A percentile compares a stretch with the other conserved stretches of the same genome.
phyloP scores from a whole-genome alignment of 2,329 filamentous ascomycete genomes.

The Aspergillus felis region DNA sequence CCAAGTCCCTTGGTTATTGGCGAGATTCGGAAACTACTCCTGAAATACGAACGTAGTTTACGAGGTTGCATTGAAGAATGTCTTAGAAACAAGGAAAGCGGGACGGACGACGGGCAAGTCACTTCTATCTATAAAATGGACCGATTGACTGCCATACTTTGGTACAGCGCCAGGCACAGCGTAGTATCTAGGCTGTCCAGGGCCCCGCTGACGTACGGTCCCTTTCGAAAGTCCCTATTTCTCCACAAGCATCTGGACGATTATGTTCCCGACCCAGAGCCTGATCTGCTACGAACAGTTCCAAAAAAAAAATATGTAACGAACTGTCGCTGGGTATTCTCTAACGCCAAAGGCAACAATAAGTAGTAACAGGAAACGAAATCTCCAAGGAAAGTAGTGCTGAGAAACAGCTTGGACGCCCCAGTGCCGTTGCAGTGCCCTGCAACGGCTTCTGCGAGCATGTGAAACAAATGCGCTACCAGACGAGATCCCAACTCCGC shows the following conservation, averaged over 20 bases:
- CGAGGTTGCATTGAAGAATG: not conserved
- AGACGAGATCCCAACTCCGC: slow-evolving; percentile 12
- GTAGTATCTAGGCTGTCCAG: not conserved
- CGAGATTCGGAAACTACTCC: not conserved
- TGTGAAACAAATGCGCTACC: slow-evolving; percentile 10
- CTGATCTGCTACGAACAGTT: not conserved
- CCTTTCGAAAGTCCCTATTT: not conserved
- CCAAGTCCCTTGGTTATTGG: not conserved
- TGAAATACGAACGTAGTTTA: not conserved
- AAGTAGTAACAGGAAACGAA: slow-evolving; percentile 20
- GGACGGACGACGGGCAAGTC: too few relatives aligned
- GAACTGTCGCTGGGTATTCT: slow-evolving; percentile 31
- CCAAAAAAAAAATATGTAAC: not conserved
- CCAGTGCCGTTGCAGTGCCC: slow-evolving; percentile 12
- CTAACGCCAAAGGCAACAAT: slow-evolving; percentile 25
- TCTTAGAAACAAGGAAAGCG: too few relatives aligned
- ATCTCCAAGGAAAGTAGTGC: slow-evolving; percentile 19
- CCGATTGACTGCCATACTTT: not conserved
- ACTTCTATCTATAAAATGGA: not conserved
- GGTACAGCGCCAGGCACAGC: not conserved
- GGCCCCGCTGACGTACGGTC: not conserved
- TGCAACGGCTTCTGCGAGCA: slow-evolving; percentile 7
- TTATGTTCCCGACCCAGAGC: too few relatives aligned
- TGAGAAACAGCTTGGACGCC: slow-evolving; percentile 39
- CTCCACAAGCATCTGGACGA: not conserved